Conservation (phyloP, 352 stramenopile species). For the Aphanomyces cochlioides region DNA sequence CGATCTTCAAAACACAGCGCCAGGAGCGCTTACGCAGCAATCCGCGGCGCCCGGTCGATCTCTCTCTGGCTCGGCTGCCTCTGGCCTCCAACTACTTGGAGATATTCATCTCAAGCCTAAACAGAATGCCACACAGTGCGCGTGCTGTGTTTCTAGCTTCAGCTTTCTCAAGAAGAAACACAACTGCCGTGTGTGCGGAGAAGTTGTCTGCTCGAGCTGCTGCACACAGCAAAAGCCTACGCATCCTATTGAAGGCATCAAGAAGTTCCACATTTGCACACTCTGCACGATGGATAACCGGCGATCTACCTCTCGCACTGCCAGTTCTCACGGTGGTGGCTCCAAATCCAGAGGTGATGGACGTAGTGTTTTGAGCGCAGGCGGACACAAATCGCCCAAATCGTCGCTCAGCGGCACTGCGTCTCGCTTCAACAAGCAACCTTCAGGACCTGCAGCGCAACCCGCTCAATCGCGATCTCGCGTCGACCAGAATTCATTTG, state of each 20-base stretch:
- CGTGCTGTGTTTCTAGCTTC: conserved; percentile 52
- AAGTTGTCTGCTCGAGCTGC: conserved; percentile 76
- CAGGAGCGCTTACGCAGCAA: neutral
- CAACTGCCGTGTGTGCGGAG: conserved; percentile 68
- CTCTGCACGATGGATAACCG: conserved; percentile 53
- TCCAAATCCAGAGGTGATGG: neutral
- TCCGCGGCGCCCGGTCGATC: neutral
- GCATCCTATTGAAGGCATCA: conserved; percentile 66
- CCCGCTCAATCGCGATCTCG: neutral
- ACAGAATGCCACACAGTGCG: conserved; percentile 14
- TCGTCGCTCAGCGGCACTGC: conserved; percentile 5
- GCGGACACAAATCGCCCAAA: neutral
- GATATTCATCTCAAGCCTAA: conserved; percentile 31
- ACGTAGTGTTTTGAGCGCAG: conserved; percentile 1
- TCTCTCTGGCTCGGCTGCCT: neutral
- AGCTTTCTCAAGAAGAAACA: conserved; percentile 67
- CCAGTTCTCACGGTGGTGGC: neutral
- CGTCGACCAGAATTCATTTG: neutral
- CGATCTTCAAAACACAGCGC: neutral
- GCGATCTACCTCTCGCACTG: neutral
- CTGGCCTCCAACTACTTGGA: conserved; percentile 14
- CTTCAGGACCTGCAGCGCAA: neutral
- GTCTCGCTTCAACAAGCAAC: neutral
- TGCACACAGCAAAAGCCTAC: conserved; percentile 23
- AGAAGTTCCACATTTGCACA: conserved; percentile 78